A percentile compares a stretch with the other conserved stretches of the same genome.
Conservation (phyloP, 805 yeast genomes). For the Kurtzmaniella cleridarum region DNA sequence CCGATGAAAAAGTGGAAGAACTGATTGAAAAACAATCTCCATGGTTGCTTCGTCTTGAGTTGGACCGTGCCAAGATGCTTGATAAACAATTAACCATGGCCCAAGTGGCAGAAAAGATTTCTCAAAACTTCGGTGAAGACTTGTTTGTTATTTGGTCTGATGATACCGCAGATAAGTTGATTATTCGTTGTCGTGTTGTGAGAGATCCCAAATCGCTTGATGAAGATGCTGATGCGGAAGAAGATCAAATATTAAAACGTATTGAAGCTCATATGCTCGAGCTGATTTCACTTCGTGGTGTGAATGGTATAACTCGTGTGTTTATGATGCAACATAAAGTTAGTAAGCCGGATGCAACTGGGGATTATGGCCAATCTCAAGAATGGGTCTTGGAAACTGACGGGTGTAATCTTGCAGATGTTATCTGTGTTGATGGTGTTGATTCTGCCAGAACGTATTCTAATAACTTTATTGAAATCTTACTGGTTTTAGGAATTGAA, state of each 20-base stretch:
- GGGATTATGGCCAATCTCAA: conserved; percentile 82
- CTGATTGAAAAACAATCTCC: conserved; percentile 94
- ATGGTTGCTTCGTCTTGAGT: conserved; percentile 92
- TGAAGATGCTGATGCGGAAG: conserved; percentile 92
- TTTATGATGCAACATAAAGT: conserved; percentile 84
- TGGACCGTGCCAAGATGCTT: conserved; percentile 98
- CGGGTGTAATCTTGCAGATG: conserved; percentile 94
- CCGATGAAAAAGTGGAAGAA: conserved; percentile 95
- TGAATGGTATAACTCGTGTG: conserved; percentile 85
- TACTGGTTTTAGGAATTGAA: conserved; percentile 95
- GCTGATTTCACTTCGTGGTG: conserved; percentile 91
- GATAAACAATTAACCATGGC: conserved; percentile 97
- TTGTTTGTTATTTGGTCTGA: conserved; percentile 98
- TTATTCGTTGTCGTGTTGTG: conserved; percentile 96
- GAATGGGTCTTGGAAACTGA: conserved; percentile 99
- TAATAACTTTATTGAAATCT: conserved; percentile 91
- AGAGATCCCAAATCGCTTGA: conserved; percentile 93
- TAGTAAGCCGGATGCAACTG: conserved; percentile 67
- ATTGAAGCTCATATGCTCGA: conserved; percentile 96
- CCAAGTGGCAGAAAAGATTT: conserved; percentile 94
- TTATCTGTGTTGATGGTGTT: conserved; percentile 91
- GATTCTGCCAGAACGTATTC: conserved; percentile 89
- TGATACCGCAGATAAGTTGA: conserved; percentile 94
- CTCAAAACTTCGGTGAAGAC: conserved; percentile 90
- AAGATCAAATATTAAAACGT: conserved; percentile 91